These are phyloP conservation scores for Ceratocystis colombiana DNA, from an alignment of 2,329 filamentous ascomycete genomes.

Conservation along the genomic window DNA sequence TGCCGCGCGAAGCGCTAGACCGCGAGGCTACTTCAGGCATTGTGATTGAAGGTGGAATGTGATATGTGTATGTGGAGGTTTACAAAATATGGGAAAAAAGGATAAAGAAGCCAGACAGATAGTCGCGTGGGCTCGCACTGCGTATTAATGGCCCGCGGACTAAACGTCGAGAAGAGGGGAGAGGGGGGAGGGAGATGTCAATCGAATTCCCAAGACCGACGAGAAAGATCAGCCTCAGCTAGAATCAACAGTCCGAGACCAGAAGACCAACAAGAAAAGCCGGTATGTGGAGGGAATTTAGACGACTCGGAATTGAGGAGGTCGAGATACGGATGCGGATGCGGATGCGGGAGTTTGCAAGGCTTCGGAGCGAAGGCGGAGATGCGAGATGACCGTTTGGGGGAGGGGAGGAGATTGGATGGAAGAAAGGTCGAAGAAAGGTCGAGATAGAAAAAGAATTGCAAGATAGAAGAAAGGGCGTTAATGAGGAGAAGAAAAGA, in stretches of 20 bases:
- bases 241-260: too few species aligned
- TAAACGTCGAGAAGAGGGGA: slow-evolving; percentile 24
- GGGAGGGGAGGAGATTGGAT: slow-evolving; percentile 7
- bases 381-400: too few species aligned
- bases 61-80: slow-evolving; percentile 33
- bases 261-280: too few species aligned
- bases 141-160: slow-evolving; percentile 25
- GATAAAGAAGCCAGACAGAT: slow-evolving; percentile 26
- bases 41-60: slow-evolving; percentile 28
- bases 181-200: not conserved
- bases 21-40: slow-evolving; percentile 95
- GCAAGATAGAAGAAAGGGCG: not conserved
- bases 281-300: not conserved
- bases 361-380: too few species aligned
- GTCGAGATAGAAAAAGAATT: not conserved
- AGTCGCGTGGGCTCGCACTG: slow-evolving; percentile 29
- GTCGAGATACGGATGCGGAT: slow-evolving; percentile 27
- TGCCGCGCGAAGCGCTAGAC: slow-evolving; percentile 73
- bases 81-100: slow-evolving; percentile 19
- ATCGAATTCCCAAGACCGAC: too few species aligned
- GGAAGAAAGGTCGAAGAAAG: not conserved
- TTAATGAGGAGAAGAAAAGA: too few species aligned
- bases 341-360: too few species aligned
- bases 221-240: too few species aligned
- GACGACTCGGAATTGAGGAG: slow-evolving; percentile 27